Base-by-base conservation (phyloP, 768 basidiomycete genomes). In the Crucibulum laeve region DNA sequence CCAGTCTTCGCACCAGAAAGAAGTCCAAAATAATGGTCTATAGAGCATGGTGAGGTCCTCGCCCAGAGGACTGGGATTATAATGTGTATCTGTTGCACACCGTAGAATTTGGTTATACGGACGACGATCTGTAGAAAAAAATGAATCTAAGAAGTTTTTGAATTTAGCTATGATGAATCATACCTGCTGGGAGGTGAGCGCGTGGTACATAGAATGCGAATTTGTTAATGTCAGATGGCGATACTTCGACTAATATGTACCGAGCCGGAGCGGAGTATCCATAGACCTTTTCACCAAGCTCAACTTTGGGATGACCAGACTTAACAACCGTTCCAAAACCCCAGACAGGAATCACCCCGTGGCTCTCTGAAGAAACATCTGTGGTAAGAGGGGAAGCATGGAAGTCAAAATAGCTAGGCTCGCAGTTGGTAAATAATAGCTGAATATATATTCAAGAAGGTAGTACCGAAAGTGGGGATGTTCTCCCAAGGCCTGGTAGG, bases 1-100 rank as follows among this genome's bases (percentile, higher is more conserved):
- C 81, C 81, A 86, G 54, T 86, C 84, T 56, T 86, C 81, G 49
- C 73, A 82, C 84, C 84, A 86, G 49, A 75, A 86, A 1, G 84
- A 73, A 0, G 84, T 85, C 84, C 84, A 86, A 58, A 84, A 86
- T 13, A 86, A 66, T 0, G 84, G 82, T 0, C 82, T 73, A 49
- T 82, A 86, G 13, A 86, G 71, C 84, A 86, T 85, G 0, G 74
- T 77, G 30, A 84, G 64, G 52, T 84, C 83, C 56, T 86, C 84
- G 1, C 63, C 59, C 1, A 54, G 48, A 0, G 73, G 65, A 0
- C 69, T 70, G 0, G 74, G 61, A 14, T 65, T 65, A 46, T 84
- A 83, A 41, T 79, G 68, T 0, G 74, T 69, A 47, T 86, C 84
- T 6, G 57, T 53, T 4, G 69, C 60, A 47, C 84, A 86, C 11